Evolutionary conservation across 768 basidiomycete species (phyloP).

Genomic region (Psilocybe cyanescens): DNA sequence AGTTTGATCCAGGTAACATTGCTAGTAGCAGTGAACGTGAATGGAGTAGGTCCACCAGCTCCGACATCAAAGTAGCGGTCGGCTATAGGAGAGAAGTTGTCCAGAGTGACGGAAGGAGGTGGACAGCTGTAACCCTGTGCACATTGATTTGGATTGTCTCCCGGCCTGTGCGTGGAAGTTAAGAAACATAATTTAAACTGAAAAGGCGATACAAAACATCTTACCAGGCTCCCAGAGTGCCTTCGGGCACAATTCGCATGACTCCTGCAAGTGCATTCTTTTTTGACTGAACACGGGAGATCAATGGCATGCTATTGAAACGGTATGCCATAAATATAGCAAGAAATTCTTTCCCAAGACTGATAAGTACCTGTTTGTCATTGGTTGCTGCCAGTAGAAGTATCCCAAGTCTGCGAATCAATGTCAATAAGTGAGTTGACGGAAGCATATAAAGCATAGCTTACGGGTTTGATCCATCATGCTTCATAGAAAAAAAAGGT

Average conservation of each 20-base stretch:
- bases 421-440: background rate
- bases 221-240: slow-evolving; percentile 62
- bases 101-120: slow-evolving; percentile 52
- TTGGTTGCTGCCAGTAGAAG: slow-evolving; percentile 75
- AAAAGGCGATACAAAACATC: slow-evolving; percentile 5
- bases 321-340: background rate
- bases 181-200: background rate
- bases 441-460: slow-evolving; percentile 7
- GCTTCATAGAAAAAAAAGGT: slow-evolving; percentile 24
- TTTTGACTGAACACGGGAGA: slow-evolving; percentile 53
- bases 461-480: slow-evolving; percentile 78
- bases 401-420: slow-evolving; percentile 51
- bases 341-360: background rate
- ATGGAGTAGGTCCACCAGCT: slow-evolving; percentile 59
- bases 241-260: slow-evolving; percentile 67
- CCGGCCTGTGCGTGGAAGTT: slow-evolving; percentile 48
- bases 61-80: slow-evolving; percentile 65
- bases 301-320: slow-evolving; percentile 48
- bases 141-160: slow-evolving; percentile 68
- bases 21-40: slow-evolving; percentile 53
- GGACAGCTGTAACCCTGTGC: slow-evolving; percentile 49
- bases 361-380: slow-evolving; percentile 55
- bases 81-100: slow-evolving; percentile 57
- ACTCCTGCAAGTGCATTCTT: slow-evolving; percentile 64
- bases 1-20: slow-evolving; percentile 60